A percentile compares a stretch with the other conserved stretches of the same genome.
Conservation (phyloP, 1,284 basidiomycete genomes). For the Ustilago sp. region DNA sequence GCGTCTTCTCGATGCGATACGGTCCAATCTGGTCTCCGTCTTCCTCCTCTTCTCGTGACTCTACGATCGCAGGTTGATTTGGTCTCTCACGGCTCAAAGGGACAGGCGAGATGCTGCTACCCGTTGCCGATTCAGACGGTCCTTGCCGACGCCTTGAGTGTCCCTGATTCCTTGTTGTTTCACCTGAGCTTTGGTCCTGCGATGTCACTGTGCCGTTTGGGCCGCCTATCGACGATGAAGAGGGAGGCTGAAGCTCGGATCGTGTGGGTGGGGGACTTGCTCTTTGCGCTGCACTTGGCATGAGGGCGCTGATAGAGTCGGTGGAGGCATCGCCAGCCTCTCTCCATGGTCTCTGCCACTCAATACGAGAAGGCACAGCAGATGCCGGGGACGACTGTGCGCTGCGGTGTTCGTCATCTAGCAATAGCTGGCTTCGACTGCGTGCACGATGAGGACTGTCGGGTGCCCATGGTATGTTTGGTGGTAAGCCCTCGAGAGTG, state of each 20-base stretch:
- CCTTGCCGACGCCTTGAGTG: slow-evolving; percentile 23
- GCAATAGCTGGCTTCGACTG: slow-evolving; percentile 23
- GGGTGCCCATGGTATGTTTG: slow-evolving; percentile 35
- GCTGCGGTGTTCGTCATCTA: slow-evolving; percentile 45
- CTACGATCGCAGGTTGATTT: slow-evolving; percentile 16
- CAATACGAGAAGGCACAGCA: slow-evolving; percentile 15
- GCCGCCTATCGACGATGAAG: background rate
- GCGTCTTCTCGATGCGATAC: slow-evolving; percentile 55
- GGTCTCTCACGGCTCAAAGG: slow-evolving; percentile 9
- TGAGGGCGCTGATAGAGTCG: slow-evolving; percentile 22
- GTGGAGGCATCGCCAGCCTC: slow-evolving; percentile 32
- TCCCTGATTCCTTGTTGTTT: slow-evolving; percentile 12
- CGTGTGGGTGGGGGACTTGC: slow-evolving; percentile 18
- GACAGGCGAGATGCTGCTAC: slow-evolving; percentile 36
- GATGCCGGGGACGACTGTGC: slow-evolving; percentile 40
- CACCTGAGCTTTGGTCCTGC: background rate
- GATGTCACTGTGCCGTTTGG: slow-evolving; percentile 1
- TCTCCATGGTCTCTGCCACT: slow-evolving; percentile 25
- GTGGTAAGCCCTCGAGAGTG: slow-evolving; percentile 36
- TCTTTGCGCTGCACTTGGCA: slow-evolving; percentile 15
- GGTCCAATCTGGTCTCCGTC: slow-evolving; percentile 52
- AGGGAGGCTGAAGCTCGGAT: slow-evolving; percentile 12
- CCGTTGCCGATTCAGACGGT: slow-evolving; percentile 31
- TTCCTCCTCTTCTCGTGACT: slow-evolving; percentile 56
- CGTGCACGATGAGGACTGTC: slow-evolving; percentile 31